These are phyloP conservation scores for Kwoniella dendrophila DNA, from an alignment of 768 basidiomycete genomes.

Conservation along the genomic window DNA sequence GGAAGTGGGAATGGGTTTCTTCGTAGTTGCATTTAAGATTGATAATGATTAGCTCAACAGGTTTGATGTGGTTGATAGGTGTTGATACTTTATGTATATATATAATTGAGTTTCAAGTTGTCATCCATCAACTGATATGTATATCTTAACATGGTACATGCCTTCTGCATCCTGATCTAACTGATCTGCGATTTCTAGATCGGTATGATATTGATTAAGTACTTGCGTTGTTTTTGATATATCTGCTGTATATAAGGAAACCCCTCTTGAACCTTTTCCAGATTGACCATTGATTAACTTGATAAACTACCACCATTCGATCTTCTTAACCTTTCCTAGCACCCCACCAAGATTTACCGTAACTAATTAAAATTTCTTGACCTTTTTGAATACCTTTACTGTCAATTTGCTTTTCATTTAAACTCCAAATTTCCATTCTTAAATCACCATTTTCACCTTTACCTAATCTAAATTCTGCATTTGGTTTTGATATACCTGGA, in stretches of 20 bases:
- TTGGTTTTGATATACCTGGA: conserved; percentile 45
- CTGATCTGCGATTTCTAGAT: too few relatives aligned
- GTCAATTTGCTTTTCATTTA: conserved; percentile 53
- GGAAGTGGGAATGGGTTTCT: conserved; percentile 7
- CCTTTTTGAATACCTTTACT: conserved; percentile 68
- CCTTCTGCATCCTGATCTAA: too few relatives aligned
- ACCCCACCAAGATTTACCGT: conserved; percentile 84
- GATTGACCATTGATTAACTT: too few relatives aligned
- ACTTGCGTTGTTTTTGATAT: too few relatives aligned
- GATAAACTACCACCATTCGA: background rate
- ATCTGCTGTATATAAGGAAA: too few relatives aligned
- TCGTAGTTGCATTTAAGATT: background rate
- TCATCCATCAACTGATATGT: too few relatives aligned
- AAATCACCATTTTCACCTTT: conserved; percentile 61
- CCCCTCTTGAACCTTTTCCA: too few relatives aligned
- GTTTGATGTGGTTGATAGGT: background rate
- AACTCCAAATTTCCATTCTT: conserved; percentile 71
- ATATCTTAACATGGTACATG: too few relatives aligned
- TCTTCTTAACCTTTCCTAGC: conserved; percentile 55
- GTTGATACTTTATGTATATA: too few relatives aligned
- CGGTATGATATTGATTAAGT: too few relatives aligned
- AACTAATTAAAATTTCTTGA: conserved; percentile 82
- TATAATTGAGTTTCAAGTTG: too few relatives aligned
- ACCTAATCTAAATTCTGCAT: conserved; percentile 50
- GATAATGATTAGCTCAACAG: background rate